These are phyloP conservation scores for Geotrichum citri-aurantii DNA, from an alignment of 1,139 yeast species.

Conservation along the genomic window DNA sequence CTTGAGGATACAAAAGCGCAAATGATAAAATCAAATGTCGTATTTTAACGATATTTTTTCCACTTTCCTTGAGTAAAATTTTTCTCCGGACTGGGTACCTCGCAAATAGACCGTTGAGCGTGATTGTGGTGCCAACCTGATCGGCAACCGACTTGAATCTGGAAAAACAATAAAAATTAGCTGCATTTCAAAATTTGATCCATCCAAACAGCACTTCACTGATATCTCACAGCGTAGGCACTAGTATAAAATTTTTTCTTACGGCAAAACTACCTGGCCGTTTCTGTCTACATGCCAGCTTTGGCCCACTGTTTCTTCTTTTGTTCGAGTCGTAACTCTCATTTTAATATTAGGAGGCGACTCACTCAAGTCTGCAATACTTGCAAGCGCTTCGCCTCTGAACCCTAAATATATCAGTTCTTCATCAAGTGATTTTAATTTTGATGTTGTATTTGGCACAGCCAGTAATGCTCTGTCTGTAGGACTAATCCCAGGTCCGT, in stretches of 20 bases:
- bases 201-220: background rate
- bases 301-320: constrained; percentile 29
- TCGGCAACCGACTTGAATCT: constrained; percentile 27
- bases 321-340: constrained; percentile 35
- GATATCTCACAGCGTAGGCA: background rate
- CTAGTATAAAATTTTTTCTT: constrained; percentile 2
- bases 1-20: constrained; percentile 31
- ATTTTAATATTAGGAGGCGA: constrained; percentile 21
- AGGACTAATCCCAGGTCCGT: constrained; percentile 65
- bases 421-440: constrained; percentile 49
- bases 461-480: constrained; percentile 57
- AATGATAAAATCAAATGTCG: constrained; percentile 32
- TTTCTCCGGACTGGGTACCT: constrained; percentile 38
- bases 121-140: constrained; percentile 38
- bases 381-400: constrained; percentile 75
- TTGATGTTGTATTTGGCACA: constrained; percentile 67
- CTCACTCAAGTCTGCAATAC: constrained; percentile 36
- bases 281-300: constrained; percentile 36
- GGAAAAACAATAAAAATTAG: constrained; percentile 14
- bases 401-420: constrained; percentile 58
- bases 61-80: constrained; percentile 30
- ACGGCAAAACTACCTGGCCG: constrained; percentile 29
- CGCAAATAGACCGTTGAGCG: constrained; percentile 34
- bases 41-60: constrained; percentile 29
- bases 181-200: background rate